These are phyloP conservation scores for Favolaschia claudopus DNA, from an alignment of 768 basidiomycete species.

Conservation along the genomic window DNA sequence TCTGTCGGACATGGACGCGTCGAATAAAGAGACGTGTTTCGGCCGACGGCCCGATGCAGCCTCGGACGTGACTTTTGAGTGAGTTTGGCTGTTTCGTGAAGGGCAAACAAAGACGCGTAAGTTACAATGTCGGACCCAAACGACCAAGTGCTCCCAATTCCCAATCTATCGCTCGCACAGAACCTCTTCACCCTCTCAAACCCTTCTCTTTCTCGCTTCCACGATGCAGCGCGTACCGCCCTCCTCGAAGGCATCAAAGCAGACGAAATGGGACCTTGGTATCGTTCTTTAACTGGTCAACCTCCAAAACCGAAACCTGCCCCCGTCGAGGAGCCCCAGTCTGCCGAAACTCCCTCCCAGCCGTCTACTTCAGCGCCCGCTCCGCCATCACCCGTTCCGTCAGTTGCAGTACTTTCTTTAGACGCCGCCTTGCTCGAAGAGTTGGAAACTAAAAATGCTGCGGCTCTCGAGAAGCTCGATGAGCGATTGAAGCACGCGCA, in stretches of 20 bases:
- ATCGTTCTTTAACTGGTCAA: conserved; percentile 39
- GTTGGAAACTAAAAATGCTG: conserved; percentile 75
- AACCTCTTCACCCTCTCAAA: conserved; percentile 78
- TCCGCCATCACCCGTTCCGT: conserved; percentile 37
- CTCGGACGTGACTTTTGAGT: background rate
- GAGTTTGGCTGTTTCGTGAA: background rate
- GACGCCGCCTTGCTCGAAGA: conserved; percentile 60
- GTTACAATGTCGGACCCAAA: conserved; percentile 68
- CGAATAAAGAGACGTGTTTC: conserved; percentile 6
- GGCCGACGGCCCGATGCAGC: background rate
- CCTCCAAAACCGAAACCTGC: conserved; percentile 47
- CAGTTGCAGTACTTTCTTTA: conserved; percentile 52
- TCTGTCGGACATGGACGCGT: conserved; percentile 20
- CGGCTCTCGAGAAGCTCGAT: conserved; percentile 77
- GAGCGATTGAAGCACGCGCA: conserved; percentile 84
- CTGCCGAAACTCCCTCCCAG: background rate
- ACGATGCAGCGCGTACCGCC: conserved; percentile 67
- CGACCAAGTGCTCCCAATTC: conserved; percentile 84
- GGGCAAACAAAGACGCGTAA: conserved; percentile 26
- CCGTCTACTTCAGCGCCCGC: conserved; percentile 50
- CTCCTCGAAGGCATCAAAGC: conserved; percentile 79
- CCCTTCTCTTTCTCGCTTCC: conserved; percentile 65
- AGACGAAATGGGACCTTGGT: conserved; percentile 62
- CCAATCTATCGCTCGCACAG: conserved; percentile 85
- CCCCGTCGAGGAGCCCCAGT: conserved; percentile 1